Evolutionary conservation across 306 rosid species (phyloP).

Genomic region (Begonia loranthoides): DNA sequence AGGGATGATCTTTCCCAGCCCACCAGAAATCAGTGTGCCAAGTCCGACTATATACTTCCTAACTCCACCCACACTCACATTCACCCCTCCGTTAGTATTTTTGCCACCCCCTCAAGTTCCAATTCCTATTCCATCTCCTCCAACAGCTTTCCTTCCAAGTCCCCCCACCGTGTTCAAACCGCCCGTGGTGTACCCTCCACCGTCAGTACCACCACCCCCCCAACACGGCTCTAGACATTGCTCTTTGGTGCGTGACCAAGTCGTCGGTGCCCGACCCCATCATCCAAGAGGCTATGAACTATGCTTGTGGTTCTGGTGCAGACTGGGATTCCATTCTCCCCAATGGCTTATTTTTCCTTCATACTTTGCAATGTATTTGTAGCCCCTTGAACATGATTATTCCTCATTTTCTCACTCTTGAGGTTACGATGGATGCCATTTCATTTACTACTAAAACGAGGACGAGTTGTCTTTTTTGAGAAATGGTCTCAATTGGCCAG

Average conservation of each 20-base stretch:
- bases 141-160: conserved; percentile 40
- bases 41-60: conserved; percentile 13
- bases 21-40: conserved; percentile 6
- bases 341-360: conserved; percentile 19
- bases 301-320: conserved; percentile 87
- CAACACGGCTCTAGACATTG: conserved; percentile 14
- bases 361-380: neutral
- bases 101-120: conserved; percentile 37
- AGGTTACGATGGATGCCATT: neutral
- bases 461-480: too few species aligned
- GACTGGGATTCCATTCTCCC: conserved; percentile 59
- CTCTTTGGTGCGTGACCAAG: conserved; percentile 93
- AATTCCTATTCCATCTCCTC: conserved; percentile 42
- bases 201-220: conserved; percentile 53
- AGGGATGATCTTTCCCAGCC: conserved; percentile 1
- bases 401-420: neutral
- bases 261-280: conserved; percentile 95
- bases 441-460: neutral
- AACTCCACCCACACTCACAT: conserved; percentile 1
- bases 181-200: conserved; percentile 76
- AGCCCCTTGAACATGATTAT: neutral
- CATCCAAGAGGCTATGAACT: conserved; percentile 82
- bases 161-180: conserved; percentile 49
- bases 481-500: too few species aligned
- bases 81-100: neutral